Evolutionary conservation across 768 basidiomycete genomes (phyloP), one percentile per base, ranked within the genome.

Genomic region (Rhizopogon roseolus): DNA sequence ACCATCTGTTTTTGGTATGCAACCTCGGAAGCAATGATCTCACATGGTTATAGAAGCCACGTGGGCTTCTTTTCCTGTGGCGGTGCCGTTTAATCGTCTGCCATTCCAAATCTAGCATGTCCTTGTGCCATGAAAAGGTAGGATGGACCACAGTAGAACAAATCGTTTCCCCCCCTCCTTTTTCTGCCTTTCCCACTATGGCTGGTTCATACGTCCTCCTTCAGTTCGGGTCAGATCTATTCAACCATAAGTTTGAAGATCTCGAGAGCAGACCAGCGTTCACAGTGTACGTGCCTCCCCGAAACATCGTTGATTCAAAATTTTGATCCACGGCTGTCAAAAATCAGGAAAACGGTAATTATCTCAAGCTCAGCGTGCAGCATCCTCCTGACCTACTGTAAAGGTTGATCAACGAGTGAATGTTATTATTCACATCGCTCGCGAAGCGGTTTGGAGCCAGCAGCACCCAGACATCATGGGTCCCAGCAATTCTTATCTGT

Each of bases 401-500:
- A 55, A 86, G 84, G 82, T 78, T 45, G 79, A 76, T 17, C 71
- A 76, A 53, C 73, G 70, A 48, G 82, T 85, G 19, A 88, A 86
- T 67, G 68, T 78, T 27, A 76, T 90, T 55, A 75, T 88, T 55
- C 78, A 82, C 57, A 70, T 90, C 51, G 76, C 77, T 39, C 81
- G 89, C 16, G 86, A 90, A 61, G 66, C 75, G 0, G 74, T 71
- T 19, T 90, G 89, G 88, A 73, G 81, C 22, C 77, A 82, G 60
- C 82, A 81, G 52, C 82, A 88, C 62, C 80, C 81, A 22, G 76
- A 73, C 44, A 82, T 90, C 57, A 85, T 89, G 82, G 89, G 89
- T n/a, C 89, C 89, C n/a, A 80, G 77, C 55, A 85, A 80, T 39
- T 82, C 89, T 5, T 88, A 78, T 64, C 79, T 90, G 56, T 90